Conservation (phyloP, 306 rosid genomes). For the Betula pendula region DNA sequence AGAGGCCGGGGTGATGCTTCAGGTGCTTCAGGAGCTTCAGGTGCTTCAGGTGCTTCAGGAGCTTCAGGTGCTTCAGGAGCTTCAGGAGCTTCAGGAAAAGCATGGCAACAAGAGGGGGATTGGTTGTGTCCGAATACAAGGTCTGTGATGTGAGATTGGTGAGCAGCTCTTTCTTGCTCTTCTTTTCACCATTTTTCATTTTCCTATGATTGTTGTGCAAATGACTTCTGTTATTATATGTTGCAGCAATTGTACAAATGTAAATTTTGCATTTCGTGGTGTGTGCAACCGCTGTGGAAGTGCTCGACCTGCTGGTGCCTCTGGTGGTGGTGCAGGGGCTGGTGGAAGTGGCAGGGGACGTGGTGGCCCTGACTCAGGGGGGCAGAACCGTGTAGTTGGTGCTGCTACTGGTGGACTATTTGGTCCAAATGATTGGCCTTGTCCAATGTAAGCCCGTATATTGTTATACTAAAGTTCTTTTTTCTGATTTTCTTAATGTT, state of each 20-base stretch:
- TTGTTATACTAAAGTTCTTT: background rate
- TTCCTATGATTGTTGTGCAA: constrained; percentile 17
- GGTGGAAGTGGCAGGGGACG: constrained; percentile 97
- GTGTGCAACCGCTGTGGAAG: constrained; percentile 98
- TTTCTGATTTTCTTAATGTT: background rate
- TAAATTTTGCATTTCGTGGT: constrained; percentile 99
- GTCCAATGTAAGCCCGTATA: constrained; percentile 75
- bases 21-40: no score
- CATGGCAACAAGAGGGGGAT: constrained; percentile 99
- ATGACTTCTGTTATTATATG: constrained; percentile 38
- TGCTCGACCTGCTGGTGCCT: constrained; percentile 92
- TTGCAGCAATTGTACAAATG: constrained; percentile 80
- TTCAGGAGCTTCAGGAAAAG: constrained; percentile 77
- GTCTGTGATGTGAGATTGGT: constrained; percentile 99
- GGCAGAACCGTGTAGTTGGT: constrained; percentile 63
- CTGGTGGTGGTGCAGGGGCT: constrained; percentile 66
- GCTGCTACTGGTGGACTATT: constrained; percentile 75
- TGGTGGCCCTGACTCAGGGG: constrained; percentile 63
- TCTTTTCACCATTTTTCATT: constrained; percentile 19
- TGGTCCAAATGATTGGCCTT: constrained; percentile 98
- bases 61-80: no score
- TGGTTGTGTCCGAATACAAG: constrained; percentile 99
- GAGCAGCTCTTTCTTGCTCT: constrained; percentile 95
- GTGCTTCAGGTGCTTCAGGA: no score
- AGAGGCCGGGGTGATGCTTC: constrained; percentile 75